A percentile compares a stretch with the other conserved stretches of the same genome.
Evolutionary conservation across 2,329 filamentous ascomycete genomes (phyloP).

Genomic region (Metarhizium brunneum): DNA sequence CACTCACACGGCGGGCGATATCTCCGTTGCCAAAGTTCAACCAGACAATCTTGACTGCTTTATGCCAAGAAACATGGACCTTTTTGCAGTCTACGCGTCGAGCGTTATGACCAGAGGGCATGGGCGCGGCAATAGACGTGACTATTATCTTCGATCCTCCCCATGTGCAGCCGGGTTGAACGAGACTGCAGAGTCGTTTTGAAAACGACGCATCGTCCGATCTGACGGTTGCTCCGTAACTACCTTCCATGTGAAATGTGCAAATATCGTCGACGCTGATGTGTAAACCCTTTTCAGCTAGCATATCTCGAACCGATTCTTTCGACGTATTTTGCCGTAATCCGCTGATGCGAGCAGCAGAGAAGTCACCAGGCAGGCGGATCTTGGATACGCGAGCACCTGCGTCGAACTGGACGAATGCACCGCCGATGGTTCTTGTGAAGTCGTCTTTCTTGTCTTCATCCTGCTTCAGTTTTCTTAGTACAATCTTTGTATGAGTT

Average conservation of each 20-base stretch:
- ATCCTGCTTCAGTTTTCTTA: not conserved
- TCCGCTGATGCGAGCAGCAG: conserved; percentile 21
- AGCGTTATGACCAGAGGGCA: conserved; percentile 15
- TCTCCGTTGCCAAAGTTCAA: conserved; percentile 17
- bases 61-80: conserved; percentile 27
- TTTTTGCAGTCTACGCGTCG: conserved; percentile 24
- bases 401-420: conserved; percentile 20
- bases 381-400: conserved; percentile 20
- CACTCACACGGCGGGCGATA: conserved; percentile 12
- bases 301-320: conserved; percentile 10
- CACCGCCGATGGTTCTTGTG: conserved; percentile 10
- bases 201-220: not conserved
- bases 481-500: rapidly evolving
- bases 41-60: conserved; percentile 17
- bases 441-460: not conserved
- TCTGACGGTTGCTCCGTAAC: not conserved
- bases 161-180: not conserved
- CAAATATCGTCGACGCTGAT: not conserved
- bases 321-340: conserved; percentile 14
- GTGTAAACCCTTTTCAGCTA: conserved; percentile 7
- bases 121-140: conserved; percentile 6
- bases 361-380: conserved; percentile 25
- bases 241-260: not conserved
- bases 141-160: not conserved
- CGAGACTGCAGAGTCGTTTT: not conserved